Evolutionary conservation across 140 eudicot species (phyloP).

Genomic region (Cichorium intybus): DNA sequence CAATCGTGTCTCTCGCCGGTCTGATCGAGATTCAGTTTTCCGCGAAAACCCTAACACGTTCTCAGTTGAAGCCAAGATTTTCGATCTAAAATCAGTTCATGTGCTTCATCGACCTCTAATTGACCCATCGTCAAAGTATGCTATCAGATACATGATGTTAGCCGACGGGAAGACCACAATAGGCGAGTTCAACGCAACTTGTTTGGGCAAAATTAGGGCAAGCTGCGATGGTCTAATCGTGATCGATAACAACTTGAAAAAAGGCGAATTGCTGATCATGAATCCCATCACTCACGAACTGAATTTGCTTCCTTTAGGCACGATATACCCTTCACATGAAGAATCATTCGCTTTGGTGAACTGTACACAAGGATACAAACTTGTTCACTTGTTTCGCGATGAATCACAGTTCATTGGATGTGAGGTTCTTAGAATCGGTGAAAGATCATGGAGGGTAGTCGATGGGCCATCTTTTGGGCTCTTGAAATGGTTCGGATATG

Average conservation of each 20-base stretch:
- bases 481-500: conserved; percentile 38
- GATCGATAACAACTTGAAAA: conserved; percentile 33
- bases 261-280: conserved; percentile 46
- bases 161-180: conserved; percentile 32
- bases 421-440: conserved; percentile 43
- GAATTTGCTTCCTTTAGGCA: conserved; percentile 47
- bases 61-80: conserved; percentile 42
- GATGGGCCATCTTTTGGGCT: conserved; percentile 54
- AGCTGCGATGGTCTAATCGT: conserved; percentile 47
- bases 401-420: conserved; percentile 38
- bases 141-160: conserved; percentile 35
- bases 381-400: conserved; percentile 60
- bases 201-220: conserved; percentile 47
- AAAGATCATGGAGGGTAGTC: conserved; percentile 42
- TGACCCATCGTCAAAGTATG: conserved; percentile 14
- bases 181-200: conserved; percentile 40
- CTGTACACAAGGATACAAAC: conserved; percentile 32
- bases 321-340: conserved; percentile 31
- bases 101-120: conserved; percentile 24
- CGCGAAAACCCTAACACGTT: conserved; percentile 31
- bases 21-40: neutral
- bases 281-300: conserved; percentile 59
- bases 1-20: conserved; percentile 1
- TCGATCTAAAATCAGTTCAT: conserved; percentile 21
- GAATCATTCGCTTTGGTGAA: conserved; percentile 50